A percentile compares a stretch with the other conserved stretches of the same genome.
phyloP scores from a whole-genome alignment of 2,329 filamentous ascomycete genomes.

The Aureobasidium sp. region DNA sequence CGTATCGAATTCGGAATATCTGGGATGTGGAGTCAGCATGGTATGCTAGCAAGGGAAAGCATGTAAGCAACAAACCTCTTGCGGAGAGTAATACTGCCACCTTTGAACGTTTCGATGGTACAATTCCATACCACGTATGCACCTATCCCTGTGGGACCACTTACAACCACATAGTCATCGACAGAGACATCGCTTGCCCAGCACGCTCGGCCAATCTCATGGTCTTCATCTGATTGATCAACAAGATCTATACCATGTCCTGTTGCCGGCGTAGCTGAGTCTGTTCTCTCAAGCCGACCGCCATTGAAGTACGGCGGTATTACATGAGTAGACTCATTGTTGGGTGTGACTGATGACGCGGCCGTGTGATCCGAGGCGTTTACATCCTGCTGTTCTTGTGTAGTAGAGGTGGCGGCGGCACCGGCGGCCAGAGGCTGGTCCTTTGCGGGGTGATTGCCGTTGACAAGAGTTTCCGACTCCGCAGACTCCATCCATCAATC shows the following conservation, averaged over 20 bases:
- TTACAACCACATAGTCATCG: slow-evolving; percentile 55
- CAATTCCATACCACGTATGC: slow-evolving; percentile 96
- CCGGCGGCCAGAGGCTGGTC: slow-evolving; percentile 10
- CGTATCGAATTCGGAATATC: slow-evolving; percentile 91
- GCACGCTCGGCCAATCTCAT: slow-evolving; percentile 50
- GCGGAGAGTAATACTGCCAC: slow-evolving; percentile 27
- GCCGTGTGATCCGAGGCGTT: slow-evolving; percentile 4
- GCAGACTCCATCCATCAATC: slow-evolving; percentile 16
- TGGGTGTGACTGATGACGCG: not conserved
- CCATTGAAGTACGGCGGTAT: slow-evolving; percentile 42
- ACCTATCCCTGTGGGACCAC: slow-evolving; percentile 57
- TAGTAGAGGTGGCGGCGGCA: slow-evolving; percentile 11
- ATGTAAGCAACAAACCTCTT: slow-evolving; percentile 43
- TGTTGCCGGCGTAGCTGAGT: slow-evolving; percentile 23
- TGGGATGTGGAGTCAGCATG: slow-evolving; percentile 18
- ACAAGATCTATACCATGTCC: slow-evolving; percentile 51
- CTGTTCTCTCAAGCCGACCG: slow-evolving; percentile 31
- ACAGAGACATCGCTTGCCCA: slow-evolving; percentile 59
- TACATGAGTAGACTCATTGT: not conserved
- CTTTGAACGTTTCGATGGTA: slow-evolving; percentile 75
- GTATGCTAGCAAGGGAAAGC: not conserved
- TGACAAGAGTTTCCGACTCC: slow-evolving; percentile 14
- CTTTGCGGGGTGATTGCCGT: slow-evolving; percentile 16
- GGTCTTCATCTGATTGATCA: slow-evolving; percentile 55
- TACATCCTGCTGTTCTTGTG: not conserved